Conservation (phyloP, 1,284 basidiomycete genomes). For the Leccinum fallax region DNA sequence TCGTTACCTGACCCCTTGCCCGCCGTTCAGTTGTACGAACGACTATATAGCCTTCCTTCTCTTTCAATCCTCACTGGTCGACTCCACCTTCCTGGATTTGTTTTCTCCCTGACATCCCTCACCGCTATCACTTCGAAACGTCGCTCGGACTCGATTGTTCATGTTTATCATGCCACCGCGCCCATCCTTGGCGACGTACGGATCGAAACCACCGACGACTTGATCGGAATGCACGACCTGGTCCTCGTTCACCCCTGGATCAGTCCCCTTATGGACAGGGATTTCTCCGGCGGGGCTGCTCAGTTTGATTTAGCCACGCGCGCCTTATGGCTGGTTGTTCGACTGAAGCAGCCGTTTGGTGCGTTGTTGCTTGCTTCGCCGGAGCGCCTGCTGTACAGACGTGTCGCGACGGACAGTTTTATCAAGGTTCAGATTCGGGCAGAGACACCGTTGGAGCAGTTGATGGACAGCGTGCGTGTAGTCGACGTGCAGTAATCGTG, state of each 20-base stretch:
- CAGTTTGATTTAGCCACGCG: not conserved
- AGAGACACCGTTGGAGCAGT: not conserved
- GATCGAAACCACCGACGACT: not conserved
- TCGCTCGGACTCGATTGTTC: too few relatives aligned
- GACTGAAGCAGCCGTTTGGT: not conserved
- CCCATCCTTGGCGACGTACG: not conserved
- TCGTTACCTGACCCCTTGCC: too few relatives aligned
- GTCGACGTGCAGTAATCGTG: not conserved
- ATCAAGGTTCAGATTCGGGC: not conserved
- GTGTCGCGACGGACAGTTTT: not conserved
- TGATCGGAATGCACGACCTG: not conserved
- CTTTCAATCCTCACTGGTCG: too few relatives aligned
- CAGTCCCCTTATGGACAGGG: not conserved
- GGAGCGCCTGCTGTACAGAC: too few relatives aligned
- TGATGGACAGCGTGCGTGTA: not conserved
- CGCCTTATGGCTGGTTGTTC: not conserved
- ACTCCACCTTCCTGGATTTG: too few relatives aligned
- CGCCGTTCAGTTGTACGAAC: too few relatives aligned
- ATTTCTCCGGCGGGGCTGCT: not conserved
- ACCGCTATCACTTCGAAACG: too few relatives aligned
- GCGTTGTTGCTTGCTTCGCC: too few relatives aligned
- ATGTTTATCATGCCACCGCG: not conserved
- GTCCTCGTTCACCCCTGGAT: not conserved
- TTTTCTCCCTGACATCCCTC: too few relatives aligned
- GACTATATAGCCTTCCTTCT: too few relatives aligned